phyloP scores from a whole-genome alignment of 371 early-diverging fungal species.

The Sporodiniella umbellata region DNA sequence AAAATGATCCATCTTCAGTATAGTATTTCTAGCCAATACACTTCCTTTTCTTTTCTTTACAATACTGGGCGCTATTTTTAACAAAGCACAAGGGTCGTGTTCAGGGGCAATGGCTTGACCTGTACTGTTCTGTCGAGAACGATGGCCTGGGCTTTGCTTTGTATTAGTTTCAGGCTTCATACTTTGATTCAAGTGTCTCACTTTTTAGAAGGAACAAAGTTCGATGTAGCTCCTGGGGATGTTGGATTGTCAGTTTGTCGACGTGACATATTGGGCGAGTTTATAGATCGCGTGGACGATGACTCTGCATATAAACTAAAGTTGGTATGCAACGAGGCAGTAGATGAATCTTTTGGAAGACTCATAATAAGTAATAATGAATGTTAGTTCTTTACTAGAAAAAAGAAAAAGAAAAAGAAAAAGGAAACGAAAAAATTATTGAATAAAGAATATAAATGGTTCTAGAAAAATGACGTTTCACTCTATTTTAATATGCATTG shows the following conservation, averaged over 20 bases:
- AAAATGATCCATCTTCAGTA: slow-evolving; percentile 70
- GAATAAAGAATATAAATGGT: background rate
- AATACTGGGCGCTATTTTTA: slow-evolving; percentile 34
- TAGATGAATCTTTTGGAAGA: background rate
- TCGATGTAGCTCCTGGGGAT: slow-evolving; percentile 1
- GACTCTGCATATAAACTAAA: slow-evolving; percentile 27
- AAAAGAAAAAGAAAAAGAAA: slow-evolving; percentile 3
- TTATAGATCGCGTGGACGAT: slow-evolving; percentile 16
- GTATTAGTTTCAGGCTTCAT: background rate
- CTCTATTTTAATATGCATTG: background rate
- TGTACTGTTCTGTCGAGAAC: slow-evolving; percentile 19
- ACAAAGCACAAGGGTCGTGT: slow-evolving; percentile 18
- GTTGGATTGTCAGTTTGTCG: slow-evolving; percentile 7
- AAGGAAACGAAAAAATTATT: slow-evolving; percentile 1
- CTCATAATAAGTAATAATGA: background rate
- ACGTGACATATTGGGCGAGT: slow-evolving; percentile 16
- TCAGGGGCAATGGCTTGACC: slow-evolving; percentile 3
- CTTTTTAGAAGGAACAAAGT: slow-evolving; percentile 28
- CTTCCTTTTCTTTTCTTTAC: slow-evolving; percentile 51
- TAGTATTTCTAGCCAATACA: slow-evolving; percentile 57
- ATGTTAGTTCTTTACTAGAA: too few relatives aligned
- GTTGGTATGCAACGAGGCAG: slow-evolving; percentile 8
- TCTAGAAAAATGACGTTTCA: background rate
- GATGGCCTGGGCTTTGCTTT: slow-evolving; percentile 1
- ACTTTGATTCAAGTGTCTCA: slow-evolving; percentile 6